Evolutionary conservation across 2,329 filamentous ascomycete genomes (phyloP).

Genomic region (Pseudogymnoascus sp.): DNA sequence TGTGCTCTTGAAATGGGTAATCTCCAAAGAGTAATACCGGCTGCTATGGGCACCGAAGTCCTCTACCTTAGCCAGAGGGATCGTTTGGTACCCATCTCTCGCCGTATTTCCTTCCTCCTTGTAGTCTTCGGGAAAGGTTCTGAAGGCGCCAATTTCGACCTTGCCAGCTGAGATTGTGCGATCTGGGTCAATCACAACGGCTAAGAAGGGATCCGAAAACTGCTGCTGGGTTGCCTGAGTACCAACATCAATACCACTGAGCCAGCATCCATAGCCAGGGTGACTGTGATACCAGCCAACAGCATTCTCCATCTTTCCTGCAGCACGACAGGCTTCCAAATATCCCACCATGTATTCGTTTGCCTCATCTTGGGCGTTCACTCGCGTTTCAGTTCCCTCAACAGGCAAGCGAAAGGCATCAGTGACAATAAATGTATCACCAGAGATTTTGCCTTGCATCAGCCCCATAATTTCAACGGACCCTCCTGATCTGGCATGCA

Average conservation of each 20-base stretch:
- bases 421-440: slow-evolving; percentile 80
- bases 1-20: slow-evolving; percentile 89
- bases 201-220: slow-evolving; percentile 84
- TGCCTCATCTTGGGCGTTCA: slow-evolving; percentile 91
- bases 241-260: slow-evolving; percentile 88
- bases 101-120: slow-evolving; percentile 42
- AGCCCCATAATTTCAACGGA: slow-evolving; percentile 92
- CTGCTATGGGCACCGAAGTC: slow-evolving; percentile 91
- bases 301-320: slow-evolving; percentile 76
- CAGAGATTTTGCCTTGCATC: slow-evolving; percentile 90
- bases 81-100: slow-evolving; percentile 59
- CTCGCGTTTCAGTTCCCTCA: slow-evolving; percentile 95
- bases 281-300: slow-evolving; percentile 98
- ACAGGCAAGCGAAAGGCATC: slow-evolving; percentile 91
- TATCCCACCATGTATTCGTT: slow-evolving; percentile 96
- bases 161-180: slow-evolving; percentile 90
- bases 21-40: slow-evolving; percentile 84
- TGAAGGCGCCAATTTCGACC: slow-evolving; percentile 91
- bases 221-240: slow-evolving; percentile 82
- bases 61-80: slow-evolving; percentile 86
- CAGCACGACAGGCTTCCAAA: slow-evolving; percentile 65
- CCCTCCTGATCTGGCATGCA: slow-evolving; percentile 94
- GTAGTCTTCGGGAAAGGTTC: slow-evolving; percentile 75
- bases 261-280: slow-evolving; percentile 96
- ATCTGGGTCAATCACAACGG: slow-evolving; percentile 93